Base-by-base conservation (phyloP, 2,329 filamentous ascomycete genomes). In the Nannizziopsis barbatae region DNA sequence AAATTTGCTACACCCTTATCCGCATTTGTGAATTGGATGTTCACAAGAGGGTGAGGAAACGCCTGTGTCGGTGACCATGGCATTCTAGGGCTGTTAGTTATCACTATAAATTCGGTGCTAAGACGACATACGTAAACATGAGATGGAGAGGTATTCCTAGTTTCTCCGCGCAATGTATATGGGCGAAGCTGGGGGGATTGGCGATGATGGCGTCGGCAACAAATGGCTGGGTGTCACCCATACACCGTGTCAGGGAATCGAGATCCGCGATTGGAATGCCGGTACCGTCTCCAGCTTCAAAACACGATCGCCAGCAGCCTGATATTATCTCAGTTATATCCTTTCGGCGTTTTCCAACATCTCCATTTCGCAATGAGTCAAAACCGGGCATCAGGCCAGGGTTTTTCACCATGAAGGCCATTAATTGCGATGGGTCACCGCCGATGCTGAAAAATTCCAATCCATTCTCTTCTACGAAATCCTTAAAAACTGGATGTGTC, bases 371-470 rank as follows among this genome's bases (percentile, higher is more conserved):
- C 42, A 93, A 66, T 1, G 84, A 81, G 42, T 89, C 82, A 50
- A 90, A 78, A 0, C 83, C 83, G 1, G 87, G 87, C 81, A 93
- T 86, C 30, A 94, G 70, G 0, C 86, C 85, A 0, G 87, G 86
- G 56, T 92, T 84, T 65, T 89, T 89, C 40, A 92, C 86, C 86
- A 93, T 93, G 58, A 90, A 93, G 2, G 86, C 85, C 84, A 87
- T 88, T 38, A 87, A 70, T 58, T 84, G 77, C 1, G 80, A 75
- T 1, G 84, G 84, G 60, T 88, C 82, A 2, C 83, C 84, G n/a
- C 83, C 83, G 45, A 87, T 84, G 52, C 69, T 76, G 63, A 84
- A 87, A 63, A 87, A 89, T 57, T 88, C 84, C 11, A 89, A 72
- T 0, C 75, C 81, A 60, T 81, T 80, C 45, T 84, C 77, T 51